Percentiles rank a stretch among this genome's conserved stretches.
These are phyloP conservation scores for Ophiocordyceps camponoti-floridani DNA, from an alignment of 2,329 filamentous ascomycete species.

Conservation along the genomic window DNA sequence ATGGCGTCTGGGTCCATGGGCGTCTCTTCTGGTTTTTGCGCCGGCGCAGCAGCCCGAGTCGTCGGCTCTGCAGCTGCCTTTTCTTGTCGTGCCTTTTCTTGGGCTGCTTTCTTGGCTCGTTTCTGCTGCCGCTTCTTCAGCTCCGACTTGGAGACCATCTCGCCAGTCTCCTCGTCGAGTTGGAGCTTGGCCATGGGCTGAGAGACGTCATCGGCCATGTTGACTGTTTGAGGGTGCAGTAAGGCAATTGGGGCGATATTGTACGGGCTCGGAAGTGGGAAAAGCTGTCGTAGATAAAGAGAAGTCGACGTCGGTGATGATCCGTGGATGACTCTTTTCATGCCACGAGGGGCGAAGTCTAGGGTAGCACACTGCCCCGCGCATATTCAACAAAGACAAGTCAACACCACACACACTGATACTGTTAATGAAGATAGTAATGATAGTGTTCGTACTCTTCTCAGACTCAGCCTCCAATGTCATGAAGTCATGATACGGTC, in stretches of 20 bases:
- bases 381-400: too few relatives aligned
- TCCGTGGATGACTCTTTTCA: too few relatives aligned
- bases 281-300: too few relatives aligned
- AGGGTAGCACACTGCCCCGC: too few relatives aligned
- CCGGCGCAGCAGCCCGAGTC: constrained; percentile 16
- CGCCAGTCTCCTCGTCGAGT: constrained; percentile 44
- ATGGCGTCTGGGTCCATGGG: constrained; percentile 41
- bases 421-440: too few relatives aligned
- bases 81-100: constrained; percentile 59
- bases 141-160: constrained; percentile 45
- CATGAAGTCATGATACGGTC: too few relatives aligned
- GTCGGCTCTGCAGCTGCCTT: constrained; percentile 49
- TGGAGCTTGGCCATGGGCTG: constrained; percentile 37
- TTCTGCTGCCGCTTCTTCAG: constrained; percentile 41
- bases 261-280: background rate
- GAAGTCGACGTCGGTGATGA: too few relatives aligned
- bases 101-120: constrained; percentile 35
- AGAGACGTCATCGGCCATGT: constrained; percentile 28
- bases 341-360: too few relatives aligned
- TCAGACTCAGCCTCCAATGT: too few relatives aligned
- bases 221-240: background rate
- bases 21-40: constrained; percentile 16
- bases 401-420: too few relatives aligned
- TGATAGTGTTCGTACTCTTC: too few relatives aligned
- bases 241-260: background rate